Conservation (phyloP, 1,139 yeast species). For the Hemisphaericaspora xylanilytica region DNA sequence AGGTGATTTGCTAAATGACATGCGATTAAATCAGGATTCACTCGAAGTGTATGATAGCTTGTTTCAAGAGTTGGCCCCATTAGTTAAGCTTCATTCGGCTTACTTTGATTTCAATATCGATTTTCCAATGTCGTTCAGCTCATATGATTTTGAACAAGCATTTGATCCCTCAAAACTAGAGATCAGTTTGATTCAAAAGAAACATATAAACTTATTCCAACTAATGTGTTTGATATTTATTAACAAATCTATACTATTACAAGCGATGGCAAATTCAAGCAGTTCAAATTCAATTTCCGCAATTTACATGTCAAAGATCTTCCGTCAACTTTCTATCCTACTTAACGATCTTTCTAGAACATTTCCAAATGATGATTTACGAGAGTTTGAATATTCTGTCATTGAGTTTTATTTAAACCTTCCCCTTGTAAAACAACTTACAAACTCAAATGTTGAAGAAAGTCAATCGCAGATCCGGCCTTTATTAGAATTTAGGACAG, state of each 20-base stretch:
- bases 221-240: conserved; percentile 28
- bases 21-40: conserved; percentile 60
- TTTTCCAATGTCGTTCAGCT: conserved; percentile 15
- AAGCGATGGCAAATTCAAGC: conserved; percentile 20
- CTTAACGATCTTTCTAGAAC: conserved; percentile 35
- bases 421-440: conserved; percentile 24
- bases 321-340: conserved; percentile 33
- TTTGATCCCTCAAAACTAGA: conserved; percentile 14
- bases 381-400: conserved; percentile 31
- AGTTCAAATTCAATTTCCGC: conserved; percentile 30
- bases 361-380: conserved; percentile 16
- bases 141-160: conserved; percentile 19
- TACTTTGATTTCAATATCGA: conserved; percentile 8
- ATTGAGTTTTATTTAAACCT: conserved; percentile 31
- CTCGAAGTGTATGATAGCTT: conserved; percentile 46
- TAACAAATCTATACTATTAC: conserved; percentile 26
- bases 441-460: neutral
- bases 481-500: conserved; percentile 46
- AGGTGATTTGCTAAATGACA: conserved; percentile 39
- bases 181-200: conserved; percentile 11
- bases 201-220: conserved; percentile 25
- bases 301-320: conserved; percentile 30
- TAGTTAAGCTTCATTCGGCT: conserved; percentile 17
- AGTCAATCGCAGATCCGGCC: conserved; percentile 21
- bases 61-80: conserved; percentile 20